A percentile compares a stretch with the other conserved stretches of the same genome.
Evolutionary conservation across 768 basidiomycete genomes (phyloP).

Genomic region (Auricularia heimuer): DNA sequence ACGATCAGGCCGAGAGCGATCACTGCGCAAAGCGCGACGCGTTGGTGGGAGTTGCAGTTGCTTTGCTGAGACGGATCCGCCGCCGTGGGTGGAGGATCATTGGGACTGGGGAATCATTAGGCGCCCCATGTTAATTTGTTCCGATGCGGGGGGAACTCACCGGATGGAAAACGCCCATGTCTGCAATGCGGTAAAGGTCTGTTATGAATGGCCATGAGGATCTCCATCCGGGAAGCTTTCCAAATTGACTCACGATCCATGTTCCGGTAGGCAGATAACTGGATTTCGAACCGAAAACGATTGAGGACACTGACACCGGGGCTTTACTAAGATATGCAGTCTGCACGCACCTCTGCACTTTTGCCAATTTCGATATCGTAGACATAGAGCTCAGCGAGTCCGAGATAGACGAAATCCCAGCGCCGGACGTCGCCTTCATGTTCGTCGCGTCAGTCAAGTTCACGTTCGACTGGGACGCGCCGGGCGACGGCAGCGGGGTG

Average conservation of each 20-base stretch:
- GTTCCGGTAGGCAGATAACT: not conserved
- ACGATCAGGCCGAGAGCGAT: not conserved
- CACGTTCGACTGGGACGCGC: not conserved
- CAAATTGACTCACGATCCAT: not conserved
- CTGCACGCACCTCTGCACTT: not conserved
- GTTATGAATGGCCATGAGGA: not conserved
- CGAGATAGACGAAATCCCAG: not conserved
- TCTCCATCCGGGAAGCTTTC: not conserved
- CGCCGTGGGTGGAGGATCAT: not conserved
- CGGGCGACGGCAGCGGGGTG: not conserved
- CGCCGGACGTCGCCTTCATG: not conserved
- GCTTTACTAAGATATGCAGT: not conserved
- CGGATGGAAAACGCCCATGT: not conserved
- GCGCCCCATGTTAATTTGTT: not conserved
- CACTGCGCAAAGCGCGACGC: not conserved
- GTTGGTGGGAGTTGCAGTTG: not conserved
- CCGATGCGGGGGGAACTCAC: not conserved
- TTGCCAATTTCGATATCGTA: not conserved
- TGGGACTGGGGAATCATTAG: not conserved
- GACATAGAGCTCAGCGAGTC: not conserved
- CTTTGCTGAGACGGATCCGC: not conserved
- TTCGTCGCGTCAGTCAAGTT: not conserved
- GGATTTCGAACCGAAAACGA: not conserved
- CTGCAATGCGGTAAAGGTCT: not conserved
- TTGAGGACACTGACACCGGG: not conserved